phyloP scores from a whole-genome alignment of 257 asterid species.

The Fraxinus pennsylvanica region DNA sequence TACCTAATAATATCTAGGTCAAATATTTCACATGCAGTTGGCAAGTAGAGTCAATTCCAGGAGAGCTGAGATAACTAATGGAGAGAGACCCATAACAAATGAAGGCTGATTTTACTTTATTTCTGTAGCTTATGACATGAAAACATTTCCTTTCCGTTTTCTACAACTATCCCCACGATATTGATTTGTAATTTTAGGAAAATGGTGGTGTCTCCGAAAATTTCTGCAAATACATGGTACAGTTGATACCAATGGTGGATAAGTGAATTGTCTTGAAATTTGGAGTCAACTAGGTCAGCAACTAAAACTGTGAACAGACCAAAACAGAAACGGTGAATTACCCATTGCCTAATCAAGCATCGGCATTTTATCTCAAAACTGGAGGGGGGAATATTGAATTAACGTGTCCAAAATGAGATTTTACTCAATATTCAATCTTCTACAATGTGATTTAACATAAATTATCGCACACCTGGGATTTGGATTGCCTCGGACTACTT shows the following conservation, averaged over 20 bases:
- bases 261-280: background rate
- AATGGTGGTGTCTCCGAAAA: background rate
- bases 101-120: background rate
- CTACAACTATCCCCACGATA: background rate
- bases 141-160: background rate
- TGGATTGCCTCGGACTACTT: slow-evolving; percentile 97
- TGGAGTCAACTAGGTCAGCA: background rate
- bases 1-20: background rate
- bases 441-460: slow-evolving; percentile 15
- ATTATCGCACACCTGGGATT: slow-evolving; percentile 76
- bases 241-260: background rate
- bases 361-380: background rate
- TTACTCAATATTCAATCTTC: background rate
- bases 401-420: background rate
- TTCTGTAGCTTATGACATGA: background rate
- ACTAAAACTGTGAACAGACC: background rate
- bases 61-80: background rate
- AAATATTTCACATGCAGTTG: background rate
- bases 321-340: background rate
- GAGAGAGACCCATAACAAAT: background rate
- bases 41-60: background rate
- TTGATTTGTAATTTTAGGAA: background rate
- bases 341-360: background rate
- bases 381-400: background rate
- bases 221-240: background rate